A percentile compares a stretch with the other conserved stretches of the same genome.
phyloP scores from a whole-genome alignment of 306 rosid genomes.

The Clitoria ternatea region DNA sequence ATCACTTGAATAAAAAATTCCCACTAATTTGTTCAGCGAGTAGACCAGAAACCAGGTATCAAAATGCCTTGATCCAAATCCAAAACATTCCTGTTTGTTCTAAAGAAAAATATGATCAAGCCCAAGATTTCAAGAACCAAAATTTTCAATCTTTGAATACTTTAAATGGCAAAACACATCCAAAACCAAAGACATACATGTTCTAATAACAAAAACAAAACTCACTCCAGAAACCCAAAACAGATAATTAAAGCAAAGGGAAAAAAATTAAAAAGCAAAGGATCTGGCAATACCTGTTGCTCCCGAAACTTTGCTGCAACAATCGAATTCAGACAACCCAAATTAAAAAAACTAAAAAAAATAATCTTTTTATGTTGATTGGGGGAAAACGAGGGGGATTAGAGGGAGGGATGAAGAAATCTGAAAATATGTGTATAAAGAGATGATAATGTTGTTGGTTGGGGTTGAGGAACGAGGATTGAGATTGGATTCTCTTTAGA shows the following conservation, averaged over 20 bases:
- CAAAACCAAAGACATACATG: not conserved
- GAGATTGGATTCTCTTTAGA: slow-evolving; percentile 16
- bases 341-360: not conserved
- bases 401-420: slow-evolving; percentile 7
- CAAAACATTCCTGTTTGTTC: not conserved
- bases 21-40: not conserved
- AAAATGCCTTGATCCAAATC: slow-evolving; percentile 8
- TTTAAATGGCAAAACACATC: not conserved
- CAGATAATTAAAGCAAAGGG: not conserved
- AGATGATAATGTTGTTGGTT: not conserved
- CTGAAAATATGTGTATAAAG: not conserved
- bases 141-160: not conserved
- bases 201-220: not conserved
- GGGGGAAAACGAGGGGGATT: not conserved
- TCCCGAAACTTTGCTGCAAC: not conserved
- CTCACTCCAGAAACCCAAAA: not conserved
- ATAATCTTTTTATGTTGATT: too few relatives aligned
- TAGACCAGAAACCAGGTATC: not conserved
- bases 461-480: not conserved
- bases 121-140: not conserved
- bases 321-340: slow-evolving; percentile 23
- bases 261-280: not conserved
- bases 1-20: not conserved
- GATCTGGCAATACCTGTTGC: slow-evolving; percentile 38
- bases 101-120: not conserved